Evolutionary conservation across 2,329 filamentous ascomycete genomes (phyloP).

Genomic region (Colletotrichum cordylinicola): DNA sequence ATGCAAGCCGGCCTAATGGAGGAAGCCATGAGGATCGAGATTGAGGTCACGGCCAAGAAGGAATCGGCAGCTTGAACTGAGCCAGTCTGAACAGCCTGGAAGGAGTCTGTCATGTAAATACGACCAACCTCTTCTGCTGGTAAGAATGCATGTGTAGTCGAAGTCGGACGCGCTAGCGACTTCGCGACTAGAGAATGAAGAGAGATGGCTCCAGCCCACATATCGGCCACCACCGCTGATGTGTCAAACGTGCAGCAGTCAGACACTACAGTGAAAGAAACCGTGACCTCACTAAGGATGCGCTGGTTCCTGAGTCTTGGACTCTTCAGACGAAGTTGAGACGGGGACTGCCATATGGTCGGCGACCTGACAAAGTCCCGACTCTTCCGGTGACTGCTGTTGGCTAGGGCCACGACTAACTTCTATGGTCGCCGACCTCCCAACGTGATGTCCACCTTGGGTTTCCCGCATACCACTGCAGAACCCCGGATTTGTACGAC

Average conservation of each 20-base stretch:
- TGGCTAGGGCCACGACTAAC: background rate
- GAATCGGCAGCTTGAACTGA: background rate
- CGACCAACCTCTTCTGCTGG: background rate
- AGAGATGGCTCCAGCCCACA: background rate
- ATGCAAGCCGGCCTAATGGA: conserved; percentile 56
- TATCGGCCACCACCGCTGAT: background rate
- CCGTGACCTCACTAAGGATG: background rate
- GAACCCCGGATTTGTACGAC: background rate
- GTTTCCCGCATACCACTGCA: background rate
- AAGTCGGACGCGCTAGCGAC: background rate
- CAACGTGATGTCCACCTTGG: background rate
- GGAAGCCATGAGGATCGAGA: conserved; percentile 51
- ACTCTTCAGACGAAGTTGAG: background rate
- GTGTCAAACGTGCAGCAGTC: background rate
- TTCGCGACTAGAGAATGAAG: background rate
- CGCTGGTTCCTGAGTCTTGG: background rate
- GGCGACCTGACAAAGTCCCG: background rate
- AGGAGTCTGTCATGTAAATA: background rate
- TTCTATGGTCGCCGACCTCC: background rate
- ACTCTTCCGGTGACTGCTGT: background rate
- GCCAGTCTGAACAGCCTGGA: background rate
- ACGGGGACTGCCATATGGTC: background rate
- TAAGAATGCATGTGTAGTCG: background rate
- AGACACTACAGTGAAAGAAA: background rate
- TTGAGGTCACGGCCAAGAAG: conserved; percentile 45